These are phyloP conservation scores for Dryas drummondii DNA, from an alignment of 306 rosid genomes.

Conservation along the genomic window DNA sequence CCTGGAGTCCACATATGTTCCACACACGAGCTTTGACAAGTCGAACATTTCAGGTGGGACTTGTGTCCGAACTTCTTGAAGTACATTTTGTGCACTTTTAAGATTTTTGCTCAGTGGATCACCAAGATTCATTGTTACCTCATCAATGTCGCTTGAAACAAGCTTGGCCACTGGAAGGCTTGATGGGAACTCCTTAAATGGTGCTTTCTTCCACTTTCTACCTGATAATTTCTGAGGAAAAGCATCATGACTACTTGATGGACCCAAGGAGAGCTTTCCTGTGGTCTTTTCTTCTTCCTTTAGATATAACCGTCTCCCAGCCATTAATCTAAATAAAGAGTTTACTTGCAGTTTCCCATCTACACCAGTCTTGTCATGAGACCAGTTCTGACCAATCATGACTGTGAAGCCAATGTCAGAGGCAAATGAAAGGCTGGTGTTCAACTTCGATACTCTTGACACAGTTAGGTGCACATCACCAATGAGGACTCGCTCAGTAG, in stretches of 20 bases:
- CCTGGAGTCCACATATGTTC: constrained; percentile 91
- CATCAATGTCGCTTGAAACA: constrained; percentile 58
- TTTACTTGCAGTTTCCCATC: constrained; percentile 63
- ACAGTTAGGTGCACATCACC: constrained; percentile 71
- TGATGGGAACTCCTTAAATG: constrained; percentile 84
- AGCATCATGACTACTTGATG: constrained; percentile 43
- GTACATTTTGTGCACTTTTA: constrained; percentile 50
- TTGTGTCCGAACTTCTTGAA: constrained; percentile 73
- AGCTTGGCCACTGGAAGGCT: constrained; percentile 90
- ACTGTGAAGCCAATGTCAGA: constrained; percentile 72
- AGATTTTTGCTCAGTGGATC: constrained; percentile 52
- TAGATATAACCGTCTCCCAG: constrained; percentile 70
- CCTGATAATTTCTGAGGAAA: constrained; percentile 61
- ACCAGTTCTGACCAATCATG: constrained; percentile 81
- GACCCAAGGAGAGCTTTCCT: constrained; percentile 42
- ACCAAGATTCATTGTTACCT: constrained; percentile 61
- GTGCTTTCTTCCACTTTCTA: constrained; percentile 80
- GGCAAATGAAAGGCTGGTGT: constrained; percentile 49
- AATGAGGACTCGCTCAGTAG: constrained; percentile 72
- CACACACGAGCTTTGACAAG: constrained; percentile 84
- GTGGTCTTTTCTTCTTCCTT: constrained; percentile 58
- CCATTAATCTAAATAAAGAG: constrained; percentile 56
- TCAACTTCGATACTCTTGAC: constrained; percentile 49
- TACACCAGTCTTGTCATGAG: constrained; percentile 78
- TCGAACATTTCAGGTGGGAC: constrained; percentile 91